A percentile compares a stretch with the other conserved stretches of the same genome.
Conservation (phyloP, 306 rosid genomes). For the Quercus suber region DNA sequence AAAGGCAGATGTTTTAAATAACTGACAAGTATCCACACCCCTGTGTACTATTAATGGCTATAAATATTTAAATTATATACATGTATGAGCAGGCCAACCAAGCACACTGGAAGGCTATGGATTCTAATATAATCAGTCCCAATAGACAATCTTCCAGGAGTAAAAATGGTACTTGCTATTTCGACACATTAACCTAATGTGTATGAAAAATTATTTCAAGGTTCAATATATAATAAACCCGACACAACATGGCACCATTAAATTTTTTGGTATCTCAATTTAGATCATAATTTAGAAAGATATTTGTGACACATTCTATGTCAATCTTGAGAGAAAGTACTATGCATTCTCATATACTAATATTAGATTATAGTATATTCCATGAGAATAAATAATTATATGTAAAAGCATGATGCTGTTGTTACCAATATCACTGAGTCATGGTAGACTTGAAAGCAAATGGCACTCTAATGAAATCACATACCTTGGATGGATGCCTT, state of each 20-base stretch:
- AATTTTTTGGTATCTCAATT: not conserved
- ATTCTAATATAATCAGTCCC: not conserved
- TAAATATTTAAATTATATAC: not conserved
- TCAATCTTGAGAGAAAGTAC: not conserved
- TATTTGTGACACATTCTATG: slow-evolving; percentile 5
- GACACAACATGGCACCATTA: not conserved
- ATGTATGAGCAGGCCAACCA: not conserved
- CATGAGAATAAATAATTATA: not conserved
- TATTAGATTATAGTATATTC: not conserved
- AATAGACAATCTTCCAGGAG: not conserved
- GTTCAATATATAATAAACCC: slow-evolving; percentile 3
- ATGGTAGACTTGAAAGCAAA: not conserved
- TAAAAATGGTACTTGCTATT: not conserved
- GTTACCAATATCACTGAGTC: not conserved
- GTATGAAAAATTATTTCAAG: not conserved
- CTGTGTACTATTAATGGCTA: not conserved
- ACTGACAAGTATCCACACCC: not conserved
- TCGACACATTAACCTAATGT: not conserved
- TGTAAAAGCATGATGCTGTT: not conserved
- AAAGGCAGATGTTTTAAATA: slow-evolving; percentile 21
- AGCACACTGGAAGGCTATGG: not conserved
- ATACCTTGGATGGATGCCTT: slow-evolving; percentile 78
- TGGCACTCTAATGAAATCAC: slow-evolving; percentile 5
- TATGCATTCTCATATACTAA: not conserved
- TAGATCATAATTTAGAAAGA: not conserved